These are phyloP conservation scores for Saccharomyces pastorianus DNA, from an alignment of 1,139 yeast genomes.

Conservation along the genomic window DNA sequence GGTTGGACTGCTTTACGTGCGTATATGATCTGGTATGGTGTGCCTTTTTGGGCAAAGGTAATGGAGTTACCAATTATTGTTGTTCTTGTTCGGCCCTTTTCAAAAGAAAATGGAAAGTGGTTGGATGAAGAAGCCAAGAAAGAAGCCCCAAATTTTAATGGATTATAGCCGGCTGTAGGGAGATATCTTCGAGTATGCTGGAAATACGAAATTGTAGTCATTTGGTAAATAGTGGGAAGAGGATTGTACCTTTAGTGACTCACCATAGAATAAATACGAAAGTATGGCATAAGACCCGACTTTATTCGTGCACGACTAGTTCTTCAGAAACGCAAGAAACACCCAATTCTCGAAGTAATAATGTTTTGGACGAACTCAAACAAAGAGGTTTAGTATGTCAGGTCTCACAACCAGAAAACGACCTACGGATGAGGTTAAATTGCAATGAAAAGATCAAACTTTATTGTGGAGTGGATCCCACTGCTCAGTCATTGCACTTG, in stretches of 20 bases:
- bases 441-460: conserved; percentile 41
- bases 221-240: neutral
- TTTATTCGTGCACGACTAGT: neutral
- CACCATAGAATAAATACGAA: neutral
- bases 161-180: neutral
- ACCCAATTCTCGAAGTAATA: neutral
- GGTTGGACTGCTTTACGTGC: neutral
- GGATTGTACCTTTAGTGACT: neutral
- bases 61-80: neutral
- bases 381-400: conserved; percentile 34
- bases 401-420: conserved; percentile 26
- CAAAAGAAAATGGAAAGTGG: neutral
- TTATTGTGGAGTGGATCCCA: conserved; percentile 96
- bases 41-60: neutral
- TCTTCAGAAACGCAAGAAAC: neutral
- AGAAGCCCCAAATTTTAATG: neutral
- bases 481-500: conserved; percentile 80
- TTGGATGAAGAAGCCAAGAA: neutral
- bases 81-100: neutral
- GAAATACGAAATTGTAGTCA: neutral
- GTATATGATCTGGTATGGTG: neutral
- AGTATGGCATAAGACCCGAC: neutral
- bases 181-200: neutral
- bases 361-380: conserved; percentile 14
- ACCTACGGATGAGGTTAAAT: conserved; percentile 16